A percentile compares a stretch with the other conserved stretches of the same genome.
Evolutionary conservation across 2,329 filamentous ascomycete species (phyloP).

Genomic region (Clonostachys rosea): DNA sequence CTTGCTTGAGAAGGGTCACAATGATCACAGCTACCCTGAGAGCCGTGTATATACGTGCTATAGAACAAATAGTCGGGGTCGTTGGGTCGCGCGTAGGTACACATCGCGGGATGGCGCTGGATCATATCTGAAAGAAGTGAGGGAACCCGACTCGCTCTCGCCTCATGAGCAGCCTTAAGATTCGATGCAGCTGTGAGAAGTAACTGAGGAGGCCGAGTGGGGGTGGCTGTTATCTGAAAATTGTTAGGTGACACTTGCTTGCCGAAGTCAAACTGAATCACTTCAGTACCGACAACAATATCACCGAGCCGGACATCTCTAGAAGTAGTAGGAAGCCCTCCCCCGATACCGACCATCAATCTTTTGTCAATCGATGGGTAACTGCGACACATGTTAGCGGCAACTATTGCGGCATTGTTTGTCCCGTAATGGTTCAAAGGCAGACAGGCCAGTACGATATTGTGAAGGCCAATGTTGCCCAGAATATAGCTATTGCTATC

Average conservation of each 20-base stretch:
- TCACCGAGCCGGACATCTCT: slow-evolving; percentile 5
- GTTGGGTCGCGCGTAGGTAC: not conserved
- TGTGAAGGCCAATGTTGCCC: slow-evolving; percentile 11
- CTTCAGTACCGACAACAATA: not conserved
- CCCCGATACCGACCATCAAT: slow-evolving; percentile 31
- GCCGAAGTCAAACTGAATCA: not conserved
- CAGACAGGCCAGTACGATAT: slow-evolving; percentile 17
- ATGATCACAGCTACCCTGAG: not conserved
- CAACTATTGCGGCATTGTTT: slow-evolving; percentile 9
- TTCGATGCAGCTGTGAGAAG: not conserved
- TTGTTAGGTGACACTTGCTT: not conserved
- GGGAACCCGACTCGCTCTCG: no score
- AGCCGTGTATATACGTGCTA: not conserved
- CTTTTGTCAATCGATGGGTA: slow-evolving; percentile 11
- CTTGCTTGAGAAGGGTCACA: not conserved
- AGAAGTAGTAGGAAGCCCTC: slow-evolving; percentile 16
- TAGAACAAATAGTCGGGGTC: not conserved
- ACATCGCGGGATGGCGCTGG: no score
- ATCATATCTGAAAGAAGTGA: no score
- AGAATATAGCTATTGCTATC: slow-evolving; percentile 10
- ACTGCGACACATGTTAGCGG: slow-evolving; percentile 4
- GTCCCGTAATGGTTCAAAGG: slow-evolving; percentile 19
- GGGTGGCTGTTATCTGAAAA: not conserved
- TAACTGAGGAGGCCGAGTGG: not conserved
- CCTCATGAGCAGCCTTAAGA: not conserved